phyloP scores from a whole-genome alignment of 371 early-diverging fungal species.

The Rhizopus sp. region DNA sequence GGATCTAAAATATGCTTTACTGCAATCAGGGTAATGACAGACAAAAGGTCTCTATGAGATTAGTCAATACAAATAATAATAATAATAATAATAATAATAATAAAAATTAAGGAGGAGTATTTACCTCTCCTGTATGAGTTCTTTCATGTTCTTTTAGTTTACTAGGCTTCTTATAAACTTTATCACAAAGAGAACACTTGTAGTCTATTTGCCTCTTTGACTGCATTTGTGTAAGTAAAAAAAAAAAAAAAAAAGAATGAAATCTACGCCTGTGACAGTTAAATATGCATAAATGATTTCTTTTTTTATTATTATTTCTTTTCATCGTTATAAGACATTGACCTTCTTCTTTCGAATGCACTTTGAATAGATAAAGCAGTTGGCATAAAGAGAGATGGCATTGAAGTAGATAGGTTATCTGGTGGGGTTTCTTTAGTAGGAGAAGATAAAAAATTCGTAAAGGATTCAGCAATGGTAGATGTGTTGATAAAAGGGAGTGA shows the following conservation, averaged over 20 bases:
- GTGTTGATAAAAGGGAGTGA: constrained; percentile 28
- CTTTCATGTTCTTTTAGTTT: constrained; percentile 58
- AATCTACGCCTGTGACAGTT: no score
- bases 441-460: background rate
- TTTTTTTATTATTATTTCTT: no score
- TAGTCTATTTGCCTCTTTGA: background rate
- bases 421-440: background rate
- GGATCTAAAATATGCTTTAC: constrained; percentile 55
- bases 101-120: background rate
- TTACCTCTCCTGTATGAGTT: constrained; percentile 66
- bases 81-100: no score
- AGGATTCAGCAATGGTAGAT: constrained; percentile 8
- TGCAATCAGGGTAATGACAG: constrained; percentile 58
- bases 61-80: constrained; percentile 3
- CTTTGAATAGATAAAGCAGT: constrained; percentile 50
- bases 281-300: no score
- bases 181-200: constrained; percentile 41
- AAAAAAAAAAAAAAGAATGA: no score
- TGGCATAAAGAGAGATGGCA: constrained; percentile 41
- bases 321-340: constrained; percentile 42
- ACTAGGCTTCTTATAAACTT: constrained; percentile 55
- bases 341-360: constrained; percentile 54
- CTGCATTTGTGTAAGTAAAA: no score
- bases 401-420: background rate
- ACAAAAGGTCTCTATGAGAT: constrained; percentile 51